phyloP scores from a whole-genome alignment of 495 filamentous ascomycete species.

The Aspergillus cavernicola region DNA sequence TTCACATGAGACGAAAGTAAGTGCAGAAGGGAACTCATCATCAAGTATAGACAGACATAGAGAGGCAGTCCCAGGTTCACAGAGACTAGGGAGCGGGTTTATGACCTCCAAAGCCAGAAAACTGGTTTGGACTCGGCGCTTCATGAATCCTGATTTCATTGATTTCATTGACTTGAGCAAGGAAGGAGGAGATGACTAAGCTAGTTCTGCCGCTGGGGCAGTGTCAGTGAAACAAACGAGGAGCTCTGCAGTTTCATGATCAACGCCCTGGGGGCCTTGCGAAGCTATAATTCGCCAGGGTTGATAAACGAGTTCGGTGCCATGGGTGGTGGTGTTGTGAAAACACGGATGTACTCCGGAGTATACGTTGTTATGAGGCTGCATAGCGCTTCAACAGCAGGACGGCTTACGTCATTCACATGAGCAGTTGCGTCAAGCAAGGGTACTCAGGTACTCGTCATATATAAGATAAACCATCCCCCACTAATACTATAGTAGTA shows the following conservation, averaged over 20 bases:
- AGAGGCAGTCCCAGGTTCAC: slow-evolving; percentile 28
- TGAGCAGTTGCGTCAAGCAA: slow-evolving; percentile 10
- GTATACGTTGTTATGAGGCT: too few species aligned
- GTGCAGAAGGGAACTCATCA: slow-evolving; percentile 38
- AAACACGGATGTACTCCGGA: too few species aligned
- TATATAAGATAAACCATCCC: not conserved
- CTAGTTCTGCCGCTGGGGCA: not conserved
- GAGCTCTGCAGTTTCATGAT: not conserved
- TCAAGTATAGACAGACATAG: slow-evolving; percentile 27
- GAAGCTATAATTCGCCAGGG: not conserved
- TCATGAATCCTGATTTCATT: slow-evolving; percentile 14
- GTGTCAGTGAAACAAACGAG: not conserved
- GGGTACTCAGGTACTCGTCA: not conserved
- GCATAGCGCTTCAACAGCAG: not conserved
- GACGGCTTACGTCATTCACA: slow-evolving; percentile 16
- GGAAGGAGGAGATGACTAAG: slow-evolving; percentile 5
- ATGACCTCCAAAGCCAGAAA: slow-evolving; percentile 7
- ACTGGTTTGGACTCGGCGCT: not conserved
- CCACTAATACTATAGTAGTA: too few species aligned
- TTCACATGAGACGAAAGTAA: slow-evolving; percentile 28
- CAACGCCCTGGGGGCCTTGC: not conserved
- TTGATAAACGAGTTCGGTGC: not conserved
- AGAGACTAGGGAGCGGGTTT: slow-evolving; percentile 2
- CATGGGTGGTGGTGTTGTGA: not conserved
- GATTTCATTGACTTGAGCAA: not conserved